phyloP scores from a whole-genome alignment of 225 moss, liverwort and hornwort species.

The Neckera pumila region DNA sequence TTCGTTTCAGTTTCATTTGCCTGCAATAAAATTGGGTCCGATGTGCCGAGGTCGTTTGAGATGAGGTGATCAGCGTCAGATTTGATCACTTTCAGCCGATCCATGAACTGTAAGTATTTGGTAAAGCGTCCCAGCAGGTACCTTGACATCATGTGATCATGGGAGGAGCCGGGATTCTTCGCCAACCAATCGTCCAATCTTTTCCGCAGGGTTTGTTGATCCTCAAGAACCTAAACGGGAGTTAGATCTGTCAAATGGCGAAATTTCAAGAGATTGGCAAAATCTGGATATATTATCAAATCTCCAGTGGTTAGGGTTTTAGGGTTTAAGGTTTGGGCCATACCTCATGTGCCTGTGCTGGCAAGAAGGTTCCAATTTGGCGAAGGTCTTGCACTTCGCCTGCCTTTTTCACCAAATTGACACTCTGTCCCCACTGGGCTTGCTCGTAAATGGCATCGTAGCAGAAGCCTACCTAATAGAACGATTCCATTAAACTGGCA shows the following conservation, averaged over 20 bases:
- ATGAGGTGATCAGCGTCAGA: background rate
- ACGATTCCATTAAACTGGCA: background rate
- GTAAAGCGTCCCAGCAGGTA: background rate
- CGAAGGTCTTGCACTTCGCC: background rate
- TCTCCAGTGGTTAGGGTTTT: background rate
- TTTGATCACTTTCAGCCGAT: background rate
- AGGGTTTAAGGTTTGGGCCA: background rate
- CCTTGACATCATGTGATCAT: background rate
- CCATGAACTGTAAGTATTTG: background rate
- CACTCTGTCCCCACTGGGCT: background rate
- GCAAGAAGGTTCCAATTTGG: background rate
- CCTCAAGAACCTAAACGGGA: background rate
- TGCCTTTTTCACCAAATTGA: background rate
- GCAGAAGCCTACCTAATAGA: background rate
- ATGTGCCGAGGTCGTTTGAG: background rate
- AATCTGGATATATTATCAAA: background rate
- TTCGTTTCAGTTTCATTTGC: background rate
- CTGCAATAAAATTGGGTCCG: background rate
- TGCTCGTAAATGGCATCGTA: background rate
- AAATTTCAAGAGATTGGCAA: background rate
- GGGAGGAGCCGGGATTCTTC: background rate
- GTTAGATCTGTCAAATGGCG: background rate
- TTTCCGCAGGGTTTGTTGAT: background rate
- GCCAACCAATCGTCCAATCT: background rate
- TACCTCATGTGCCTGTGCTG: background rate